Evolutionary conservation across 1,139 yeast species (phyloP), one percentile per base, ranked within the genome.

Genomic region (Candida pseudoviswanathii): DNA sequence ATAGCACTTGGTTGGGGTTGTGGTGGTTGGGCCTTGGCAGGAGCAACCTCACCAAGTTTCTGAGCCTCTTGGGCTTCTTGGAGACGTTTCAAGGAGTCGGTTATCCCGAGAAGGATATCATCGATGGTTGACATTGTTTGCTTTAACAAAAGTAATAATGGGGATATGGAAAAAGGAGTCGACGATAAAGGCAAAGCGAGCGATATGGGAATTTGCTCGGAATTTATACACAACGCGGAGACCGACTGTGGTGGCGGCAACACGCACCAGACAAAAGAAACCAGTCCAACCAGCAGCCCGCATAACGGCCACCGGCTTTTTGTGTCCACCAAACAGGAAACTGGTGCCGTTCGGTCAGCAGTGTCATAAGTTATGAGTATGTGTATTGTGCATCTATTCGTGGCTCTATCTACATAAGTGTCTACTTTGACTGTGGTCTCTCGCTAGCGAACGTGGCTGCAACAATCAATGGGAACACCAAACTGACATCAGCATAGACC

Each of bases 401-500:
- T n/a, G 21, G 8, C 21, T 39, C 11, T 26, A 24, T 24, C 16
- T 37, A 37, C 25, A 24, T 7, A 5, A 37, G 25, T 39, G 21
- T 33, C 37, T 44, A 38, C 36, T 37, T 24, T 26, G 7, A 29
- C 27, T 30, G 11, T 36, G 78, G 78, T 44, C 60, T 67, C 52
- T 66, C 57, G 27, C 75, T 60, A 11, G 97, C 99, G 77, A 94
- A 94, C 2, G 99, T 95, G 30, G 98, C 99, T 38, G 97, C 99
- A 39, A 94, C 98, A 54, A 94, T 87, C 64, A 94, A 77, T 55
- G 99, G 99, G 76, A 94, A 89, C 21, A 94, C 98, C 32, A 90
- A 78, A 26, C 97, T 88, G n/a, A 89, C 99, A 67, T 94, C 99
- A 10, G 96, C 96, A 61, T 89, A 94, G 43, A 94, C 94, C 73